A percentile compares a stretch with the other conserved stretches of the same genome.
Conservation (phyloP, 192 early-diverging fungal genomes). For the Gaertneriomyces sp. region DNA sequence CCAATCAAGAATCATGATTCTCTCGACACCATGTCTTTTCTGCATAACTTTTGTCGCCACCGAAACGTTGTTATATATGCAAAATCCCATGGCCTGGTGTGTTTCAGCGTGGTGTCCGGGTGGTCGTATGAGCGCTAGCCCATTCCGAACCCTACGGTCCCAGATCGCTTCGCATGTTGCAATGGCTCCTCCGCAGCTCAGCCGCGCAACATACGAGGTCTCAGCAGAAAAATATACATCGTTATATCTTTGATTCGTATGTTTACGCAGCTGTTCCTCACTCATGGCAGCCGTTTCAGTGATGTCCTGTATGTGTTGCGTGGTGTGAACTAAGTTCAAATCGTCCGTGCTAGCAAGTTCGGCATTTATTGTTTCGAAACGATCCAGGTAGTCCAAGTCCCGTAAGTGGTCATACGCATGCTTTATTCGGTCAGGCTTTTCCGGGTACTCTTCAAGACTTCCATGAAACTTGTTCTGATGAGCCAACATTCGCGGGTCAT, state of each 20-base stretch:
- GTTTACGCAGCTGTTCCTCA: not conserved
- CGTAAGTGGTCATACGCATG: constrained; percentile 19
- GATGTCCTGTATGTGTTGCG: constrained; percentile 16
- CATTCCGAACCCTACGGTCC: constrained; percentile 61
- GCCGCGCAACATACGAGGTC: constrained; percentile 39
- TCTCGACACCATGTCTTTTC: constrained; percentile 38
- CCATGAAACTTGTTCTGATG: constrained; percentile 25
- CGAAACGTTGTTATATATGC: constrained; percentile 85
- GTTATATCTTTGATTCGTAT: constrained; percentile 9
- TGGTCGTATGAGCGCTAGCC: constrained; percentile 84
- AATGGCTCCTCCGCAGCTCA: constrained; percentile 76
- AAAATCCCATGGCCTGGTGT: constrained; percentile 74
- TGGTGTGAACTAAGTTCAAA: constrained; percentile 12
- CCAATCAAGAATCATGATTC: constrained; percentile 88
- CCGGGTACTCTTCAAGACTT: constrained; percentile 13
- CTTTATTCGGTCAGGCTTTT: constrained; percentile 22
- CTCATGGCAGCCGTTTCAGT: constrained; percentile 1
- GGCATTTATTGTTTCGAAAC: not conserved
- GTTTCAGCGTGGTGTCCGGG: constrained; percentile 91
- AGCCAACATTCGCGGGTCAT: constrained; percentile 28
- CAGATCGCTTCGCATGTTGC: constrained; percentile 70
- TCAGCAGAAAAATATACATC: constrained; percentile 32
- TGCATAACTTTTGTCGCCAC: constrained; percentile 70
- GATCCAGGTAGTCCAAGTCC: constrained; percentile 1
- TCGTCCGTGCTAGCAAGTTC: constrained; percentile 2